Base-by-base conservation (phyloP, 169 alveolate species). In the Cryptosporidium parvum region DNA sequence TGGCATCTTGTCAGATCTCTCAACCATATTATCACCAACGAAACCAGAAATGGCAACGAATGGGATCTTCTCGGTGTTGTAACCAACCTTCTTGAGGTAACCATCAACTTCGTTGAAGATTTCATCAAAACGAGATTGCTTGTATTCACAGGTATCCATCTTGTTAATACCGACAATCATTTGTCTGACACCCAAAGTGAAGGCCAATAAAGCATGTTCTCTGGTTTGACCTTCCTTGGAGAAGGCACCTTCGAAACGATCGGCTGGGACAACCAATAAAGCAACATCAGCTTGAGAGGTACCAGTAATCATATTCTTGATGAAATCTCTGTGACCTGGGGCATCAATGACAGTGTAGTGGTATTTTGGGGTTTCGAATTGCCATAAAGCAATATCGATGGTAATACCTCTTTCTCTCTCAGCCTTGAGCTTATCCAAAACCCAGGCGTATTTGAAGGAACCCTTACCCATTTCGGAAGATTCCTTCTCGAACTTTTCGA, bases 351-450 rank as follows among this genome's bases (percentile, higher is more conserved):
- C 98, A 85, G 99, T 98, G 98, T 95, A 98, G 96, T 96, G 96
- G 93, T 95, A 96, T 92, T 96, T 97, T 62, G 96, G 97, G 69
- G 99, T 97, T 94, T 97, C 99, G 97, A 98, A 97, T 95, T 98
- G 96, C 99, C 99, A 96, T 92, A 96, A 94, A 75, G 99, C 97
- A 86, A 97, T 96, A 92, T 98, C 99, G 86, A 99, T 98, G 86
- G 99, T 98, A 92, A 98, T 97, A 94, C 99, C 99, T 85, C 99
- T 96, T 95, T 98, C 99, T 92, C 99, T 95, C 94, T 98, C 99
- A 71, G 98, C 99, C 94, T 98, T 97, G 92, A 97, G 98, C 93
- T 97, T 97, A 94, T 99, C 99, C 89, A 99, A 93, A 62, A 97
- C 99, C 99, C 99, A 97, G 86, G 99, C 99, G 93, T 96, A 98